Evolutionary conservation across 108 stramenopile species (phyloP), one percentile per base, ranked within the genome.

Genomic region (Nitzschia sp.): DNA sequence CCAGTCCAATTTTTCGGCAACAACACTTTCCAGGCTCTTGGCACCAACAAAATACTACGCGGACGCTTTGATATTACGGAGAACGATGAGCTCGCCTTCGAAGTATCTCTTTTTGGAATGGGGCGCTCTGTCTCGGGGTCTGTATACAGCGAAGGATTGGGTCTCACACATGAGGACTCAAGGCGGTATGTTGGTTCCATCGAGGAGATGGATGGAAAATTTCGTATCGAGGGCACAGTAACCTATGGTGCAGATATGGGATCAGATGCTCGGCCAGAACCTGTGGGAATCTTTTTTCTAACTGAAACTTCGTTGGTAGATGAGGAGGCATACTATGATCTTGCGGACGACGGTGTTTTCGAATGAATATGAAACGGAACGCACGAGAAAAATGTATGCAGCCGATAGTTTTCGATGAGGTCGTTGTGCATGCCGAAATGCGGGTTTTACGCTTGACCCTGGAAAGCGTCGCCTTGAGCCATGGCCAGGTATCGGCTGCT

Each of bases 151-250:
- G 68, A 69, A 34, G 68, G 68, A 8, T 17, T 46, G 3, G 68
- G 68, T 24, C 26, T 69, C 17, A 35, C 30, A 17, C 68, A 69
- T 38, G 68, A 69, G 17, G 68, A 69, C 28, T 29, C 57, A 69
- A 5, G 68, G 45, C 57, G 29, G 18, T 69, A 69, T 28, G 15
- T 24, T 46, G 68, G 68, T 32, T 29, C 57, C 17, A 59, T 69
- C 17, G 29, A 65, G 19, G 48, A 48, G 48, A 21, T 2, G 9
- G 48, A 65, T 17, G 64, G 33, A 3, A 21, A 28, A 30, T 9
- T 65, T 8, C 48, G 31, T 29, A 47, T 65, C 5, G 26, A 65
- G 21, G 64, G 64, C 24, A 51, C 24, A 5, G 48, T 51, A 29
- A 29, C 24, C 24, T 65, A 49, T 51, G 64, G 64, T 30, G 49